Conservation (phyloP, 805 yeast species). For the Lipomyces sp. region DNA sequence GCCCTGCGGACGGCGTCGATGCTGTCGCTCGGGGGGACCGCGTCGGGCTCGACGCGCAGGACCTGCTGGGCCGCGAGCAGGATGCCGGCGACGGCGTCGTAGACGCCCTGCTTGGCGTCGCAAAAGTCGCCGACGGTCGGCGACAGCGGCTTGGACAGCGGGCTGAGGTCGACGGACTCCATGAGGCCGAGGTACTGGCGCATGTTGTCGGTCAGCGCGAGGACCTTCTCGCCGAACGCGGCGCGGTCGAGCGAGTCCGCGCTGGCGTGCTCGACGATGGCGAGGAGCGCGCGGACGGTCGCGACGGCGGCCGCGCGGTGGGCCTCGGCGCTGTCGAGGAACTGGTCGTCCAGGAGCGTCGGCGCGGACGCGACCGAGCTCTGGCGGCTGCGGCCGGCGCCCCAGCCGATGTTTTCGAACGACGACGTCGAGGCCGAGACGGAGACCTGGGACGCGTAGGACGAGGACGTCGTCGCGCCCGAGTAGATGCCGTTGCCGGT, state of each 20-base stretch:
- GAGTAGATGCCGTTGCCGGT: constrained; percentile 2
- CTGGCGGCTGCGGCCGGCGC: constrained; percentile 2
- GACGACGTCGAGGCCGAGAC: neutral
- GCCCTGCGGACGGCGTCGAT: constrained; percentile 7
- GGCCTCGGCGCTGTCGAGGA: constrained; percentile 8
- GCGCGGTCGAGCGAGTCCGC: constrained; percentile 6
- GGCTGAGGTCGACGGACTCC: constrained; percentile 34
- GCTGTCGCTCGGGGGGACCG: neutral
- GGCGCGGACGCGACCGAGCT: constrained; percentile 5
- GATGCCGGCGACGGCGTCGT: constrained; percentile 50
- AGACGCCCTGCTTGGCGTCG: constrained; percentile 68
- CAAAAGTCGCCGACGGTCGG: constrained; percentile 51
- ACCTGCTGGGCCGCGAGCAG: constrained; percentile 67
- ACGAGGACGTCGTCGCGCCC: neutral
- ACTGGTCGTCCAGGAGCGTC: constrained; percentile 9
- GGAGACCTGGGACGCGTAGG: neutral
- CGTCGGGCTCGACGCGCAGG: constrained; percentile 32
- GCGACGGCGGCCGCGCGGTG: constrained; percentile 7
- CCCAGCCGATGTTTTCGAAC: constrained; percentile 9
- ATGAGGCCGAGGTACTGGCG: constrained; percentile 40
- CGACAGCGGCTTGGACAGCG: constrained; percentile 18
- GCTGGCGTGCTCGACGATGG: constrained; percentile 9
- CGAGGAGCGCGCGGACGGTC: constrained; percentile 13
- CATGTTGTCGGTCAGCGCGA: constrained; percentile 16
- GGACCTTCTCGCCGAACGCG: constrained; percentile 13